Evolutionary conservation across 768 basidiomycete species (phyloP), one percentile per base, ranked within the genome.

Genomic region (Leucocoprinus birnbaumii): DNA sequence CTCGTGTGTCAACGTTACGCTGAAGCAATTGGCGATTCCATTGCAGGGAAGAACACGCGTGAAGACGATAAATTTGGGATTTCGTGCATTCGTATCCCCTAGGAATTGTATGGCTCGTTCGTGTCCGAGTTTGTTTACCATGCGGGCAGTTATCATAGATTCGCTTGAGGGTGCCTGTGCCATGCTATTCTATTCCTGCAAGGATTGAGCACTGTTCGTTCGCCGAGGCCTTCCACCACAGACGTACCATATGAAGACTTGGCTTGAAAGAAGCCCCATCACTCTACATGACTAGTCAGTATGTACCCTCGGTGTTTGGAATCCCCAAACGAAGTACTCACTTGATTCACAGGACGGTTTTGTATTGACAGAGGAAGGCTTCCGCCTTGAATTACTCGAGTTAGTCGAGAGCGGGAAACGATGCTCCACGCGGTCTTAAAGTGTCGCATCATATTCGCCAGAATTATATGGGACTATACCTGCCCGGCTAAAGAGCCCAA

Each of bases 241-340:
- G 35, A 38, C 13, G 31, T 8, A 55, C 54, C 47, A 27, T 48
- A 22, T 55, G 54, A 40, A 25, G n/a, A 11, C 19, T 43, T 26
- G 27, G 34, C 19, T 49, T 21, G 21, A 40, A 27, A 18, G 41
- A 40, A 24, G 38, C n/a, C 22, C 27, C 47, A 38, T 38, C 38
- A 14, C 9, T 16, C 22, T 13, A 22, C 27, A 11, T 6, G 13
- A 27, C 9, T 52, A 21, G 27, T 21, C 31, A 48, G 41, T 48
- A 18, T 27, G 25, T 22, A 41, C 21, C 48, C 19, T 26, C 25
- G 41, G 46, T 38, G 14, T 14, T 22, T 21, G 16, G 19, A 34
- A 42, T 35, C 25, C 41, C n/a, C 19, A 34, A 31, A 34, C 13
- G 42, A 35, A 48, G 41, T 19, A 37, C 21, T 22, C 54, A 44